Conservation (phyloP, 2,329 filamentous ascomycete species). For the Didymella arachidicola region DNA sequence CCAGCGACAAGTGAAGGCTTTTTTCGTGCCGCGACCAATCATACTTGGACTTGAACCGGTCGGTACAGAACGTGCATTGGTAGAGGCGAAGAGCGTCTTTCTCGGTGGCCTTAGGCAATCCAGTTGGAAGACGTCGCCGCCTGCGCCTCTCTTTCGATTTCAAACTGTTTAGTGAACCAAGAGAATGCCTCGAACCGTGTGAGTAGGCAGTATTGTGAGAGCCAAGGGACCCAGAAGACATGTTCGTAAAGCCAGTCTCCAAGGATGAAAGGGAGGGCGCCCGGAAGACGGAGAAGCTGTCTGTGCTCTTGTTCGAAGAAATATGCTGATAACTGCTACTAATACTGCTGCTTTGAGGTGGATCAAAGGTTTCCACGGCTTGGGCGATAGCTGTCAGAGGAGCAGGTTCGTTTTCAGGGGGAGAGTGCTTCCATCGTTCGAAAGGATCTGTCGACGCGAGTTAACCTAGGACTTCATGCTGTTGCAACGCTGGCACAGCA, state of each 20-base stretch:
- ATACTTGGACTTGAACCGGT: constrained; percentile 52
- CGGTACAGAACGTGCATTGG: constrained; percentile 53
- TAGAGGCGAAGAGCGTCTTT: constrained; percentile 39
- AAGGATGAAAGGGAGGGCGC: constrained; percentile 63
- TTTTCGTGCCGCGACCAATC: constrained; percentile 54
- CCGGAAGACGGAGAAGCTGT: constrained; percentile 59
- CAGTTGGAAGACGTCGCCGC: constrained; percentile 58
- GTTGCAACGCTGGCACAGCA: constrained; percentile 23
- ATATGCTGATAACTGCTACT: constrained; percentile 56
- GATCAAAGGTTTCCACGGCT: constrained; percentile 59
- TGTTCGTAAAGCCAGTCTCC: constrained; percentile 58
- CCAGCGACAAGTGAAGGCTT: constrained; percentile 49
- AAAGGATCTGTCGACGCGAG: constrained; percentile 64
- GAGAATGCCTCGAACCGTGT: constrained; percentile 63
- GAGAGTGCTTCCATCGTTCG: constrained; percentile 73
- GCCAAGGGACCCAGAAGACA: constrained; percentile 62
- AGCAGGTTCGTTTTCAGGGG: constrained; percentile 74
- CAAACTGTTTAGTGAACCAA: constrained; percentile 63
- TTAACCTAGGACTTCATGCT: constrained; percentile 48
- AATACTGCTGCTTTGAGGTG: constrained; percentile 40
- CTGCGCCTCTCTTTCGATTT: constrained; percentile 65
- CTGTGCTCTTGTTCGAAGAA: constrained; percentile 59
- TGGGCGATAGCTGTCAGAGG: constrained; percentile 69
- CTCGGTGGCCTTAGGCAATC: constrained; percentile 39
- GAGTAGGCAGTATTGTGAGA: constrained; percentile 66